These are phyloP conservation scores for Warburgia ugandensis DNA, from an alignment of 164 flowering plant species.

Conservation along the genomic window DNA sequence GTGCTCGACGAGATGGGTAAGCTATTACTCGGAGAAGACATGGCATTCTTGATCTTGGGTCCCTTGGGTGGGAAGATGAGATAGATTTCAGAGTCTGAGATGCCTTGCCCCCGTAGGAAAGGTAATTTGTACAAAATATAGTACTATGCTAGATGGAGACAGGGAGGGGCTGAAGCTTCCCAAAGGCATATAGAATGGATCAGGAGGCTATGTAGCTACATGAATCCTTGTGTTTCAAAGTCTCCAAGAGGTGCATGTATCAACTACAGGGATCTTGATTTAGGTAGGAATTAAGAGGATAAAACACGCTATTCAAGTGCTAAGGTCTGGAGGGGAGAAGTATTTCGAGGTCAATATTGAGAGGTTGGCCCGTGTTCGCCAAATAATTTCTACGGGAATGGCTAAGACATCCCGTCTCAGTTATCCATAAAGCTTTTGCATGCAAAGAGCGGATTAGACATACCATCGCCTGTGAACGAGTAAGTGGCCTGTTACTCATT, in stretches of 20 bases:
- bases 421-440: no score
- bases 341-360: conserved; percentile 22
- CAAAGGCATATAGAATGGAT: conserved; percentile 4
- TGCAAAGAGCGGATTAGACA: no score
- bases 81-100: conserved; percentile 1
- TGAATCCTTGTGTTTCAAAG: conserved; percentile 18
- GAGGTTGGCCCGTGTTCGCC: conserved; percentile 22
- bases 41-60: background rate
- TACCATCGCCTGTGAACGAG: no score
- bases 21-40: conserved; percentile 1
- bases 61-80: conserved; percentile 8
- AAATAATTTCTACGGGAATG: conserved; percentile 12
- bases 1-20: background rate
- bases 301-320: conserved; percentile 9
- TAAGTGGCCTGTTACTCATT: no score
- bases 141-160: background rate
- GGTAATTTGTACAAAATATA: conserved; percentile 7
- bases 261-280: conserved; percentile 21
- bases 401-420: background rate
- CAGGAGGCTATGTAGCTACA: background rate
- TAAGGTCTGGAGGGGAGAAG: conserved; percentile 12
- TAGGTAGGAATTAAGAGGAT: conserved; percentile 11
- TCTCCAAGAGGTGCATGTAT: conserved; percentile 19
- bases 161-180: background rate
- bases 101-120: conserved; percentile 7